phyloP scores from a whole-genome alignment of 345 rosid genomes.

The Pistacia atlantica region DNA sequence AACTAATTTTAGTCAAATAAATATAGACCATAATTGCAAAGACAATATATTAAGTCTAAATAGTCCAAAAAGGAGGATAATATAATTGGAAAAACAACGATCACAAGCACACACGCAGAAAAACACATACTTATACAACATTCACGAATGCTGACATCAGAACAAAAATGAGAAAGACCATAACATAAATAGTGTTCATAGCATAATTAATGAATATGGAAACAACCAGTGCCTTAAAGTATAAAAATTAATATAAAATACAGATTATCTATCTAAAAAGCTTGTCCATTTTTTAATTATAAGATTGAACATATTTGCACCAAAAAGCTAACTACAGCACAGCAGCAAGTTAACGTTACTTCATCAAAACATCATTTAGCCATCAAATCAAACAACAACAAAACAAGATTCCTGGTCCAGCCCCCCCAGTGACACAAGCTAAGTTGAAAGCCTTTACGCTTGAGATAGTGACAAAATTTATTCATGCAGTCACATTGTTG shows the following conservation, averaged over 20 bases:
- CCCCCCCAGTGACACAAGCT: not conserved
- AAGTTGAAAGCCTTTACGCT: not conserved
- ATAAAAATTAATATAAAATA: not conserved
- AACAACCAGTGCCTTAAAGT: not conserved
- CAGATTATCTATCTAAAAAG: not conserved
- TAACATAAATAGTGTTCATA: not conserved
- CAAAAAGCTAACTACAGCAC: not conserved
- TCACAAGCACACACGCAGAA: not conserved
- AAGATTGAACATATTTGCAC: not conserved
- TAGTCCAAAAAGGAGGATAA: not conserved
- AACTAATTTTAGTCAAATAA: constrained; percentile 1
- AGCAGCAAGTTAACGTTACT: not conserved
- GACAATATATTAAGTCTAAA: not conserved
- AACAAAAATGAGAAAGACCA: not conserved
- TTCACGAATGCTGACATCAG: not conserved
- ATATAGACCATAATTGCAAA: not conserved
- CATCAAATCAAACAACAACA: not conserved
- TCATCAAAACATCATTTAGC: not conserved
- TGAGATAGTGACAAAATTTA: not conserved
- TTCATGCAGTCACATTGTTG: not conserved
- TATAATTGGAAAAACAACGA: not conserved
- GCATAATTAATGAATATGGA: too few species aligned
- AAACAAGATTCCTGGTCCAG: not conserved
- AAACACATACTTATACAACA: not conserved
- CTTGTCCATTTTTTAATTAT: not conserved